Percentiles rank a stretch among this genome's conserved stretches.
Evolutionary conservation across 2,329 filamentous ascomycete genomes (phyloP).

Genomic region (Xylariaceae sp.): DNA sequence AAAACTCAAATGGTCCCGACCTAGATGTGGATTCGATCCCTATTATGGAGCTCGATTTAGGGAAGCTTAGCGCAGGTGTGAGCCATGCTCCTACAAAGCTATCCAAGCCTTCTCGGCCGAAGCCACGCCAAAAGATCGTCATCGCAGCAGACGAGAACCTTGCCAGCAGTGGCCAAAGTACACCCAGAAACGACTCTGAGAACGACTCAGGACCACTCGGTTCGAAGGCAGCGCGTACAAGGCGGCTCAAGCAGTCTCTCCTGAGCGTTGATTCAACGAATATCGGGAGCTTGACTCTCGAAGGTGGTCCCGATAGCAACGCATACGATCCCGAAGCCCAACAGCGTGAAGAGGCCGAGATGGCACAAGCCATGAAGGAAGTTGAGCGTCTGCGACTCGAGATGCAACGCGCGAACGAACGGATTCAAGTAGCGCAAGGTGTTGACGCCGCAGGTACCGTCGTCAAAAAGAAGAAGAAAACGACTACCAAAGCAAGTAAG

Average conservation of each 20-base stretch:
- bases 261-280: slow-evolving; percentile 84
- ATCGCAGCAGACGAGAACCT: slow-evolving; percentile 71
- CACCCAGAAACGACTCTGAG: slow-evolving; percentile 50
- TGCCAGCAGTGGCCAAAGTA: slow-evolving; percentile 44
- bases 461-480: slow-evolving; percentile 64
- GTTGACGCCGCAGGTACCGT: slow-evolving; percentile 59
- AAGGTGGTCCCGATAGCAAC: slow-evolving; percentile 39
- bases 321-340: slow-evolving; percentile 58
- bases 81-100: slow-evolving; percentile 29
- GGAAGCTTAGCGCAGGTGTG: slow-evolving; percentile 40
- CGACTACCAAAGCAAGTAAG: slow-evolving; percentile 51
- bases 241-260: slow-evolving; percentile 55
- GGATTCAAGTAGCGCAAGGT: slow-evolving; percentile 65
- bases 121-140: slow-evolving; percentile 55
- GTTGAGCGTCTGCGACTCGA: slow-evolving; percentile 81
- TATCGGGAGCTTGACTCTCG: slow-evolving; percentile 66
- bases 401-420: slow-evolving; percentile 78
- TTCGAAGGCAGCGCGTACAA: slow-evolving; percentile 42
- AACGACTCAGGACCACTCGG: slow-evolving; percentile 41
- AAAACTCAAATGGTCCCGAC: slow-evolving; percentile 66
- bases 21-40: slow-evolving; percentile 93
- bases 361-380: slow-evolving; percentile 81
- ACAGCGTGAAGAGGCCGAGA: slow-evolving; percentile 76
- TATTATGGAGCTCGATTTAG: slow-evolving; percentile 85
- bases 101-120: slow-evolving; percentile 30